Base-by-base conservation (phyloP, 139 green algal species). In the Coelastrella sp. region DNA sequence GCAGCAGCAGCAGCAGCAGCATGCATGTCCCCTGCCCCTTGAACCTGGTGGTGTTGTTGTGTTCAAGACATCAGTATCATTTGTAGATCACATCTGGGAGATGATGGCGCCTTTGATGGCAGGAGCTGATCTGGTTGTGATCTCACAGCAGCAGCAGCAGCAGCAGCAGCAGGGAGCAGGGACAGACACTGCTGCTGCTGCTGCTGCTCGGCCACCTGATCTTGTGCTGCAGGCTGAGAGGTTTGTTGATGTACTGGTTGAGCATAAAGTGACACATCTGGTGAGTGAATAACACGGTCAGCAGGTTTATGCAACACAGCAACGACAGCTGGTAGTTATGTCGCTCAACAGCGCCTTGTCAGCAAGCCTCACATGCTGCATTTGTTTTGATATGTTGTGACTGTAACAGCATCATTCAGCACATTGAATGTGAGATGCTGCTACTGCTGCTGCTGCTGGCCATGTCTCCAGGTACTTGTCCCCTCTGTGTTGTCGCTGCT, bases 41-140 rank as follows among this genome's bases (percentile, higher is more conserved):
- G 30, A 51, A 40, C 35, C 48, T 13, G 78, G 77, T 1, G 85
- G 91, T 76, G 71, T 91, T 9, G 74, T 91, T 17, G 74, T 67
- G 0, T 90, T 94, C 83, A 87, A 83, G 50, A 95, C 90, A 3
- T 41, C 84, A 1, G 30, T 62, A 8, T n/a, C 38, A 5, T 95
- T 95, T 84, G 92, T 95, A 3, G 92, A 95, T 84, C 63, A 84
- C 9, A 4, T 94, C 0, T 92, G 87, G 86, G 81, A 96, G 89
- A 53, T 94, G 25, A 88, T 95, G 77, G 91, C 68, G 2, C 91
- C 92, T 2, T 73, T 95, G 27, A 57, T 94, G 66, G 60, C 51
- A 77, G 76, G 83, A 79, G 82, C n/a, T 21, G 76, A 88, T 41
- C 35, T 79, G 45, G 8, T 85, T 41, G 43, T 83, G 25, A 35